These are phyloP conservation scores for Arthroderma sp. DNA, from an alignment of 2,329 filamentous ascomycete genomes.

Conservation along the genomic window DNA sequence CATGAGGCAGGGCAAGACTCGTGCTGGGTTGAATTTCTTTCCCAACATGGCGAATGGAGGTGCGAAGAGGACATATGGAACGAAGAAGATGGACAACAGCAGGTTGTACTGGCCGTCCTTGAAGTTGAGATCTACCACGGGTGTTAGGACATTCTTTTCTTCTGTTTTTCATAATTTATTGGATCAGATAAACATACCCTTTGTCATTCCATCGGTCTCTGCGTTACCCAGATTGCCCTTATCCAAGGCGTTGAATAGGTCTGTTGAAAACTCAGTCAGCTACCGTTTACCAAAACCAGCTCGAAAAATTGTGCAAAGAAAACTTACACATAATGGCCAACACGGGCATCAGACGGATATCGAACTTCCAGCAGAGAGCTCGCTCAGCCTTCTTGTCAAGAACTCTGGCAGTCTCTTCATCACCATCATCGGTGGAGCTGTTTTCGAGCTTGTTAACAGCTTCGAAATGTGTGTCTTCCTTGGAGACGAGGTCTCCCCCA, in stretches of 20 bases:
- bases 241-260: conserved; percentile 42
- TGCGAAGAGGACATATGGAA: conserved; percentile 59
- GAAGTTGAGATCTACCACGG: conserved; percentile 39
- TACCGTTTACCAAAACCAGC: neutral
- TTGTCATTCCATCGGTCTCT: conserved; percentile 39
- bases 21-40: conserved; percentile 52
- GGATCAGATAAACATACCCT: conserved; percentile 16
- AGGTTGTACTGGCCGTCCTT: conserved; percentile 53
- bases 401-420: conserved; percentile 12
- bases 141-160: too few species aligned
- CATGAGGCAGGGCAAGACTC: conserved; percentile 56
- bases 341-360: conserved; percentile 39
- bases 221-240: conserved; percentile 43
- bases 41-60: conserved; percentile 53
- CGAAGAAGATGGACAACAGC: conserved; percentile 58
- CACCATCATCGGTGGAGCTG: neutral
- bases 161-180: neutral
- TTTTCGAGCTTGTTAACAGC: neutral
- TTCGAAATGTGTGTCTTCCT: neutral
- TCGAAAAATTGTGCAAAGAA: neutral
- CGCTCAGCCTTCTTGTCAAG: conserved; percentile 35
- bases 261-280: conserved; percentile 17
- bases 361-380: conserved; percentile 41
- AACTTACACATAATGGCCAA: conserved; percentile 43
- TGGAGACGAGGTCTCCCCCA: neutral